phyloP scores from a whole-genome alignment of 257 asterid species.

The Nicotiana attenuata region DNA sequence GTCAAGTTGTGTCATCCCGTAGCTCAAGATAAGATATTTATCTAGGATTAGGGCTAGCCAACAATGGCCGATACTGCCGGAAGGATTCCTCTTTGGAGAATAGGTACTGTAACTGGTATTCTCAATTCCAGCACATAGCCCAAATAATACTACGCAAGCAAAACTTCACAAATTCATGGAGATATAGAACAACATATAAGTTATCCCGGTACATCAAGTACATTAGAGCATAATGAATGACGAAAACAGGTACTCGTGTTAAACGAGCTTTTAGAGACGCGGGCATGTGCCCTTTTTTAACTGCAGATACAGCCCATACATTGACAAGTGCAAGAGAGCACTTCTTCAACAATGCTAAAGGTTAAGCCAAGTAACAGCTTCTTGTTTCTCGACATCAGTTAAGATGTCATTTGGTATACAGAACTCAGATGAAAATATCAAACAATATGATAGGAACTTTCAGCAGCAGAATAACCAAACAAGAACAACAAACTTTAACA shows the following conservation, averaged over 20 bases:
- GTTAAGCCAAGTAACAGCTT: no score
- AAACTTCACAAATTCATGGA: no score
- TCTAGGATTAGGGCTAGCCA: neutral
- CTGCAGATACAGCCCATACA: neutral
- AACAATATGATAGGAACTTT: neutral
- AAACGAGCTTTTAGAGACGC: neutral
- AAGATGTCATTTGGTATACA: no score
- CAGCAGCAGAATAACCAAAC: neutral
- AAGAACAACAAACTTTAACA: neutral
- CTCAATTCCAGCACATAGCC: no score
- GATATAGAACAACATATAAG: no score
- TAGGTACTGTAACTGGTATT: no score
- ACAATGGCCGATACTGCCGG: neutral
- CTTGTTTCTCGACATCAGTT: no score
- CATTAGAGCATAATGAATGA: neutral
- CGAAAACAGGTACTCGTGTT: neutral
- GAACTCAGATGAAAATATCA: neutral
- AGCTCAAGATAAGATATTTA: neutral
- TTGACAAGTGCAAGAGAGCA: neutral
- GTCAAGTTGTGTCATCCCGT: neutral
- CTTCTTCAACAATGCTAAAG: neutral
- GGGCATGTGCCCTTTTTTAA: neutral
- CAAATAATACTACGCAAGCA: no score
- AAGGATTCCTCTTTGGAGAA: no score
- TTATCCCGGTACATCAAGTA: no score